These are phyloP conservation scores for Coemansia sp. DNA, from an alignment of 192 early-diverging fungal species.

Conservation along the genomic window DNA sequence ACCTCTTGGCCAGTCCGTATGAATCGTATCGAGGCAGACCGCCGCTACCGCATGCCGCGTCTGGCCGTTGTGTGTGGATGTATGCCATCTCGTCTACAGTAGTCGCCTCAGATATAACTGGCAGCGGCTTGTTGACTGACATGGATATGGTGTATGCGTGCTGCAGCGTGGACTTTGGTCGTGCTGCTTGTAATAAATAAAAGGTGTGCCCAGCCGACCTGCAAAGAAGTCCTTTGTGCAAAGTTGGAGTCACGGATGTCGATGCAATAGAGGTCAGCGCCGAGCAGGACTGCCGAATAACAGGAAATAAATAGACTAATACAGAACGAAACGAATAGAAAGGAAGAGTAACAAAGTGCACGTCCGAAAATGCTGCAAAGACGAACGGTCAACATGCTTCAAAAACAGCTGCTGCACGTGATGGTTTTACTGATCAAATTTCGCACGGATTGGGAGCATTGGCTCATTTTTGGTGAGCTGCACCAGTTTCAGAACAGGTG, in stretches of 20 bases:
- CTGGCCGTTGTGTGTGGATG: conserved; percentile 10
- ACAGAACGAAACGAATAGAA: conserved; percentile 1
- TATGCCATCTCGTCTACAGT: conserved; percentile 12
- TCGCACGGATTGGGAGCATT: neutral
- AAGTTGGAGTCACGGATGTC: neutral
- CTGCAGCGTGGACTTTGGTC: neutral
- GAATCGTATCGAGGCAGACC: conserved; percentile 1
- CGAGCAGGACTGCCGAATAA: conserved; percentile 1
- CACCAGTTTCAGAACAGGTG: too few species aligned
- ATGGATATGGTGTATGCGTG: conserved; percentile 6
- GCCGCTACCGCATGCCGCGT: conserved; percentile 12
- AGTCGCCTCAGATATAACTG: conserved; percentile 29
- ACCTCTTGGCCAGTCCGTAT: conserved; percentile 14
- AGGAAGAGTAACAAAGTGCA: neutral
- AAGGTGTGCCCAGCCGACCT: neutral
- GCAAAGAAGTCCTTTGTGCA: conserved; percentile 1
- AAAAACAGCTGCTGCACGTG: conserved; percentile 3
- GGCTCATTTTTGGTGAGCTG: too few species aligned
- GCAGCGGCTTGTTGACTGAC: conserved; percentile 49
- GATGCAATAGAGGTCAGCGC: neutral
- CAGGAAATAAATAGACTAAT: conserved; percentile 2
- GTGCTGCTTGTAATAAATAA: neutral
- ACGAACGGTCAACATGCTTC: neutral
- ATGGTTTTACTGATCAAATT: conserved; percentile 10
- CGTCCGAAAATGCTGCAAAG: neutral